These are phyloP conservation scores for Polygonum aviculare DNA, from an alignment of 148 eudicot species.

Conservation along the genomic window DNA sequence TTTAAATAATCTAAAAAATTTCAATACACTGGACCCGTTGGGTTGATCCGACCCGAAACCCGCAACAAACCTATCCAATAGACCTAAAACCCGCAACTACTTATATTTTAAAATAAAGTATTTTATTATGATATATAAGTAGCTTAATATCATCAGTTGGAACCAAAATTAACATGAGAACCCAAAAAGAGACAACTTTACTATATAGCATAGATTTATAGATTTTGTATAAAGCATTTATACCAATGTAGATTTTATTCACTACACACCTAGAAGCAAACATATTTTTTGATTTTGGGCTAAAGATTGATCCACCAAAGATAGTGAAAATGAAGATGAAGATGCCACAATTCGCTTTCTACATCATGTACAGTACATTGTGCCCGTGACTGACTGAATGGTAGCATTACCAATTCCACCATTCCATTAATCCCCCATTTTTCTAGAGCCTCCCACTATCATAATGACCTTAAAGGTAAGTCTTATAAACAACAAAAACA, in stretches of 20 bases:
- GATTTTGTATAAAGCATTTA: background rate
- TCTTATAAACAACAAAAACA: background rate
- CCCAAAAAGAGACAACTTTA: too few relatives aligned
- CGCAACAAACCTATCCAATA: too few relatives aligned
- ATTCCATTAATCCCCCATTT: background rate
- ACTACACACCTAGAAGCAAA: background rate
- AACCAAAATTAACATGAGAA: too few relatives aligned
- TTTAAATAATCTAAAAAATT: too few relatives aligned
- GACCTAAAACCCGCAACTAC: too few relatives aligned
- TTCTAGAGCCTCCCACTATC: background rate
- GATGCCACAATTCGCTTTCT: background rate
- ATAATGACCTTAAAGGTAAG: background rate
- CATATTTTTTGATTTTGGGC: background rate
- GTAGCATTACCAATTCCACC: constrained; percentile 1
- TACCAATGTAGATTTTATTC: background rate
- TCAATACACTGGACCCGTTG: too few relatives aligned
- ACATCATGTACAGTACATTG: background rate
- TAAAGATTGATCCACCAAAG: background rate
- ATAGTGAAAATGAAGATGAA: background rate
- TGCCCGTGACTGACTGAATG: background rate
- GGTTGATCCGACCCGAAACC: too few relatives aligned
- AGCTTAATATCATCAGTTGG: too few relatives aligned
- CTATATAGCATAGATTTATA: too few relatives aligned
- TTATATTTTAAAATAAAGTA: too few relatives aligned
- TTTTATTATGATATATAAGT: too few relatives aligned